phyloP scores from a whole-genome alignment of 2,329 filamentous ascomycete species.

The Arthrobotrys conoides region DNA sequence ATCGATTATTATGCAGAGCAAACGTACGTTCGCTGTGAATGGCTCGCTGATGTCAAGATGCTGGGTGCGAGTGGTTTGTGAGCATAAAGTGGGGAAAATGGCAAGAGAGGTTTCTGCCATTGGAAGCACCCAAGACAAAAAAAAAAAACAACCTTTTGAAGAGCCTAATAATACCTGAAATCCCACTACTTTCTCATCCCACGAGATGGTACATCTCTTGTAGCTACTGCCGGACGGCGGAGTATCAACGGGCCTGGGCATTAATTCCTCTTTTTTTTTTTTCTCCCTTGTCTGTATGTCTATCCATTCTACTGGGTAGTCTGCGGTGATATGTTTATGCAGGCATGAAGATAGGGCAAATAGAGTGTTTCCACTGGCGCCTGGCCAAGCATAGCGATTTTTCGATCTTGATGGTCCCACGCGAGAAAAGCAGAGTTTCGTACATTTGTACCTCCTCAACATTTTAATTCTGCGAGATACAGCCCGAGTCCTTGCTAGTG shows the following conservation, averaged over 20 bases:
- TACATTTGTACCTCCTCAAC: constrained; percentile 51
- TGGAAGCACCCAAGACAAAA: constrained; percentile 28
- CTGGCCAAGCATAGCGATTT: constrained; percentile 36
- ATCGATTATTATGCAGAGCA: constrained; percentile 47
- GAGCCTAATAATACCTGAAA: constrained; percentile 60
- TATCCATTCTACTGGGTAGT: constrained; percentile 55
- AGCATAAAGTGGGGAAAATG: constrained; percentile 51
- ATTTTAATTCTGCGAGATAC: constrained; percentile 55
- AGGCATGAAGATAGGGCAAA: constrained; percentile 60
- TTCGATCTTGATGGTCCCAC: constrained; percentile 45
- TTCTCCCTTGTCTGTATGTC: not conserved
- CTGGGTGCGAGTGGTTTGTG: constrained; percentile 49
- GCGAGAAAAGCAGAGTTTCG: constrained; percentile 45
- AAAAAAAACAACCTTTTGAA: constrained; percentile 54
- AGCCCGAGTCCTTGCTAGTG: constrained; percentile 53
- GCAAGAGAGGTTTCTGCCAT: constrained; percentile 42
- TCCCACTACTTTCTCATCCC: constrained; percentile 50
- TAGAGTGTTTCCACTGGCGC: constrained; percentile 61
- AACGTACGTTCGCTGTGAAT: constrained; percentile 49
- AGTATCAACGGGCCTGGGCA: constrained; percentile 44
- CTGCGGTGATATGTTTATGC: constrained; percentile 56
- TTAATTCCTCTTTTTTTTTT: constrained; percentile 1
- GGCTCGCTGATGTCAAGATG: constrained; percentile 49
- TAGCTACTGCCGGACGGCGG: constrained; percentile 50
- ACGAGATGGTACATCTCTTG: constrained; percentile 50